Conservation (phyloP, 495 filamentous ascomycete species). For the Talaromyces thailandensis region DNA sequence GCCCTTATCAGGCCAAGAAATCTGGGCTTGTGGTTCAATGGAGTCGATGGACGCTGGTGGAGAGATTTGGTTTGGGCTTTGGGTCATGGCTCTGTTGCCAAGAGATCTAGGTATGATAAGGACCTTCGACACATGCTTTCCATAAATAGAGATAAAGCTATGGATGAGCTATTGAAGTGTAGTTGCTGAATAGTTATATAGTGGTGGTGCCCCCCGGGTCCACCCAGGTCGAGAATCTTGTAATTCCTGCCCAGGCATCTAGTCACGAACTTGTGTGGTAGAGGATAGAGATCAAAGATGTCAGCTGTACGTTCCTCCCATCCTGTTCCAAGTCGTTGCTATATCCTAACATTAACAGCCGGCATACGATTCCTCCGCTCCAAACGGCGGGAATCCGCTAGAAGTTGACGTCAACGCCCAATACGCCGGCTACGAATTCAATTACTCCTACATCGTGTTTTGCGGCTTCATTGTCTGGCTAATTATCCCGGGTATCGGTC, state of each 20-base stretch:
- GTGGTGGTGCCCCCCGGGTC: background rate
- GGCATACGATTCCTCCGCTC: conserved; percentile 30
- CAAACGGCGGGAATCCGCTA: conserved; percentile 35
- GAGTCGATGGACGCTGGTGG: background rate
- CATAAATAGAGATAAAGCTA: background rate
- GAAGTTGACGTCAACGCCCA: conserved; percentile 42
- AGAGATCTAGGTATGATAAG: background rate
- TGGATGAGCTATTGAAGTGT: background rate
- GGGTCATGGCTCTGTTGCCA: background rate
- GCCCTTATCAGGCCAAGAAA: background rate
- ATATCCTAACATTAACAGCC: conserved; percentile 16
- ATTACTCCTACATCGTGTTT: conserved; percentile 43
- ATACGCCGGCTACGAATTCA: conserved; percentile 38
- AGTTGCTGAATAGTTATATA: background rate
- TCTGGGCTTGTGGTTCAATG: background rate
- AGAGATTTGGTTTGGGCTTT: background rate
- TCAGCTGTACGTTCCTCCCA: background rate
- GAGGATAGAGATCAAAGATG: background rate
- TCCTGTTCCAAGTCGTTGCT: background rate
- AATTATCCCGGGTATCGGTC: conserved; percentile 50
- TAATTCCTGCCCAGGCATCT: background rate
- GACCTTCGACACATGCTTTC: background rate
- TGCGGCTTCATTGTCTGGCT: conserved; percentile 49
- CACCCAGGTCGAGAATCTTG: background rate
- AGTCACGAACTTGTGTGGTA: background rate